These are phyloP conservation scores for Pascua guehoae DNA, from an alignment of 1,284 basidiomycete species.

Conservation along the genomic window DNA sequence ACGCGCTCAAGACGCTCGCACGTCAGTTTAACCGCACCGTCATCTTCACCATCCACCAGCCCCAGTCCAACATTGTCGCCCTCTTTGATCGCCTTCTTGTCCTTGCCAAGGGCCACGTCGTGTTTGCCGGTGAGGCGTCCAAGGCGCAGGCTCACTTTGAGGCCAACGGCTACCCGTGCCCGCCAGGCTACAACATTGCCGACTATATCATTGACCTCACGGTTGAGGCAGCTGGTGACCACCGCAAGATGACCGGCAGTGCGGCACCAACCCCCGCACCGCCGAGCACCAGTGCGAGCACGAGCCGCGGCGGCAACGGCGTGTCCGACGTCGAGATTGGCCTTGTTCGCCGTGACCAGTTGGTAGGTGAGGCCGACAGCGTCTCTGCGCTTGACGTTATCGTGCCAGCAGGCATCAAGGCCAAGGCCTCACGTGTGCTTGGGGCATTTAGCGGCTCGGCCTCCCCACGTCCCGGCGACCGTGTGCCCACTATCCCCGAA, in stretches of 20 bases:
- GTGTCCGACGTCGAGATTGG: no score
- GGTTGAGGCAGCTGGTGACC: constrained; percentile 60
- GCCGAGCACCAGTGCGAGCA: no score
- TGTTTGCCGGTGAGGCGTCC: constrained; percentile 73
- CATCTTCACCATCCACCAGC: constrained; percentile 96
- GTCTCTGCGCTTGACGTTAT: no score
- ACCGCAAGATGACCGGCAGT: constrained; percentile 36
- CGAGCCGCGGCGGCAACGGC: constrained; percentile 21
- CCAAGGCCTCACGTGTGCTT: constrained; percentile 72
- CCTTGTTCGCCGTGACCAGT: background rate
- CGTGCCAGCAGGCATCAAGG: constrained; percentile 61
- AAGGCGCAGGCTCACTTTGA: constrained; percentile 78
- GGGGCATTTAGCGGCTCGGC: constrained; percentile 57
- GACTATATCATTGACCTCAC: constrained; percentile 92
- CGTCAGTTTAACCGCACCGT: constrained; percentile 81
- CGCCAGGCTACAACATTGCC: constrained; percentile 93
- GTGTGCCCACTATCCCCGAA: constrained; percentile 55
- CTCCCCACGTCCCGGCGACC: no score
- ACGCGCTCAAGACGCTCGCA: constrained; percentile 79
- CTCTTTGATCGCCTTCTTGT: constrained; percentile 89
- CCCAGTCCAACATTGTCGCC: constrained; percentile 94
- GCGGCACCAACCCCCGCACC: constrained; percentile 14
- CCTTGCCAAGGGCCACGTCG: constrained; percentile 73
- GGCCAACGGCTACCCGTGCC: constrained; percentile 75
- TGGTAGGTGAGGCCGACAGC: no score